Percentiles rank a stretch among this genome's conserved stretches.
Evolutionary conservation across 768 basidiomycete species (phyloP).

Genomic region (Lactifluus hygrophoroides): DNA sequence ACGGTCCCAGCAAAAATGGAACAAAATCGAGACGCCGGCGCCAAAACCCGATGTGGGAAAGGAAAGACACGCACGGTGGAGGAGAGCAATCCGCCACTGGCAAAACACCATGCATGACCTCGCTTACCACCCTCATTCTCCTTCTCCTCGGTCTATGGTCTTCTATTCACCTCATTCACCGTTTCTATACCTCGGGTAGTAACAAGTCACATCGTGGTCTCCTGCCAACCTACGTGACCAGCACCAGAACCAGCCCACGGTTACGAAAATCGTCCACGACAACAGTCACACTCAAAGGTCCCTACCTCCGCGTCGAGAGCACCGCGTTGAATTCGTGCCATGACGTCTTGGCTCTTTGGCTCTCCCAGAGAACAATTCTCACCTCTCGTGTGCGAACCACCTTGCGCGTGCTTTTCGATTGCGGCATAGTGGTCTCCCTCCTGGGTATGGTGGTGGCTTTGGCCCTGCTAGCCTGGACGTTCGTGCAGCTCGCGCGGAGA

Average conservation of each 20-base stretch:
- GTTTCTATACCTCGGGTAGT: neutral
- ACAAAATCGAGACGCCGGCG: too few relatives aligned
- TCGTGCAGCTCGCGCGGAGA: conserved; percentile 10
- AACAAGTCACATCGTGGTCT: neutral
- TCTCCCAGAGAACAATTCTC: neutral
- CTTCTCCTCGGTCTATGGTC: conserved; percentile 4
- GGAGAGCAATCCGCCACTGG: too few relatives aligned
- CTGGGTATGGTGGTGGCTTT: conserved; percentile 9
- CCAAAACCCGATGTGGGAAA: too few relatives aligned
- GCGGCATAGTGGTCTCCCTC: conserved; percentile 1
- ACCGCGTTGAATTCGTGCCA: conserved; percentile 15
- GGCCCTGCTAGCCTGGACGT: conserved; percentile 13
- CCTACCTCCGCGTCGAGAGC: conserved; percentile 15
- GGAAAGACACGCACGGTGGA: too few relatives aligned
- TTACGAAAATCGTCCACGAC: neutral
- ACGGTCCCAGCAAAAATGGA: too few relatives aligned
- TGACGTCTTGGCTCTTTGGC: neutral
- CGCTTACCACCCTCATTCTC: neutral
- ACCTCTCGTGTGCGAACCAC: conserved; percentile 19
- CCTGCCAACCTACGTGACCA: neutral
- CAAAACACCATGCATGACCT: neutral
- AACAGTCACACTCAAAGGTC: neutral
- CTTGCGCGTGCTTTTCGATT: conserved; percentile 31
- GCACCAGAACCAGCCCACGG: neutral
- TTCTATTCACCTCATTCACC: neutral